Conservation (phyloP, 75 land plant species). For the Picea sitchensis region DNA sequence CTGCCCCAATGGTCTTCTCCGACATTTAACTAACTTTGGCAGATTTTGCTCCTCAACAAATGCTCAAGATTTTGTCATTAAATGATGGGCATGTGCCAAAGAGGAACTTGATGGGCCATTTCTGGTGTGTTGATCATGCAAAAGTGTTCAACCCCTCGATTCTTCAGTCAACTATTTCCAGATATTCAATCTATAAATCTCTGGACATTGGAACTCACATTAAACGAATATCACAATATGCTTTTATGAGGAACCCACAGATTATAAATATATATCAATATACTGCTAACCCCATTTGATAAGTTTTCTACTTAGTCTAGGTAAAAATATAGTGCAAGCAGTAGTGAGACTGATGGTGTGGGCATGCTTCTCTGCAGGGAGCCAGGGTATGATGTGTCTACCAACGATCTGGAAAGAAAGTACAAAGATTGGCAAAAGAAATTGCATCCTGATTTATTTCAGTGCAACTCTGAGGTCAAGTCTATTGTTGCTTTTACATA, state of each 20-base stretch:
- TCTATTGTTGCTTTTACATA: not conserved
- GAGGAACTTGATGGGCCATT: conserved; percentile 20
- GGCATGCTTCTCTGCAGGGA: conserved; percentile 32
- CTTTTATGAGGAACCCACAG: not conserved
- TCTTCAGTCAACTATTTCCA: conserved; percentile 62
- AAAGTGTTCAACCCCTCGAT: conserved; percentile 67
- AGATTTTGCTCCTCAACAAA: conserved; percentile 5
- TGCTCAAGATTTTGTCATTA: conserved; percentile 4
- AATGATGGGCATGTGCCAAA: conserved; percentile 73
- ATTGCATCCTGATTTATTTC: conserved; percentile 87
- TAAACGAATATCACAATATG: not conserved
- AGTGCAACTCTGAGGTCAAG: conserved; percentile 75
- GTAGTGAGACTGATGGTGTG: not conserved
- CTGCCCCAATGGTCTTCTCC: not conserved
- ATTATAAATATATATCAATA: not conserved
- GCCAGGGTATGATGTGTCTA: conserved; percentile 45
- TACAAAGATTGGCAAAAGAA: conserved; percentile 92
- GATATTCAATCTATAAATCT: conserved; percentile 67
- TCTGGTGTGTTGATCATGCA: conserved; percentile 59
- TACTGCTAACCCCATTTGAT: not conserved
- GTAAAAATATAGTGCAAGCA: not conserved
- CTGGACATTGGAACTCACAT: not conserved
- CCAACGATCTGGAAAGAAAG: conserved; percentile 53
- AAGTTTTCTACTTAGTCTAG: too few species aligned
- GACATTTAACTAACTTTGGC: not conserved